Base-by-base conservation (phyloP, 2,329 filamentous ascomycete genomes). In the Aureobasidium zeae region DNA sequence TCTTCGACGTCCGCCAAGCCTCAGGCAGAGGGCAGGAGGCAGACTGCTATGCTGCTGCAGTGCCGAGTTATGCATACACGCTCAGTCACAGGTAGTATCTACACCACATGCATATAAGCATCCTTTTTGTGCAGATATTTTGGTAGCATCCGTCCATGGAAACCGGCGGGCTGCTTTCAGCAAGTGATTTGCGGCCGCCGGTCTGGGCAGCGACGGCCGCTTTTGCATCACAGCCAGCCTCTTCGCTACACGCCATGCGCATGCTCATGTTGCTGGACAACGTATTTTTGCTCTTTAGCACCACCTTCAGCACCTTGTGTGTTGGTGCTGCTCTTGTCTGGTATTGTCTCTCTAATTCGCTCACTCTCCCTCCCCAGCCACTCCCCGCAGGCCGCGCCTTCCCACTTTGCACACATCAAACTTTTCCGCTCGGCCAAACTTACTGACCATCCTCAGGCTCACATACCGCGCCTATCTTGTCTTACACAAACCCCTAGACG, bases 381-480 rank as follows among this genome's bases (percentile, higher is more conserved):
- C 24, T 37, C 17, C 6, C 29, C 21, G 25, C 15, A n/a, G n/a
- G n/a, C n/a, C n/a, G n/a, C n/a, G n/a, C 30, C 5, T 35, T 11
- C 19, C 17, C 17, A 24, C 13, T 24, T 17, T 20, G 20, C 13
- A 20, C 11, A n/a, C n/a, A n/a, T 17, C 15, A 22, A 26, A 12
- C 16, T 28, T 21, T 13, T 28, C 24, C 19, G 13, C 13, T n/a
- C 19, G 29, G 15, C 12, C 24, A 24, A 30, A 38, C 21, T 22
- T 36, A 31, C 44, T 46, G 29, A 46, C 32, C 4, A 5, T 12
- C 26, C 15, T 6, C 33, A 47, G 86, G 86, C 74, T 94, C 49
- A 72, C 87, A 48, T 83, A 85, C 61, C 81, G 91, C 59, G 85
- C 86, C 49, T 86, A 83, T 68, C 84, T 88, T 60, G 91, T 93